A percentile compares a stretch with the other conserved stretches of the same genome.
Conservation (phyloP, 2,329 filamentous ascomycete genomes). For the Scorias spongiosa region DNA sequence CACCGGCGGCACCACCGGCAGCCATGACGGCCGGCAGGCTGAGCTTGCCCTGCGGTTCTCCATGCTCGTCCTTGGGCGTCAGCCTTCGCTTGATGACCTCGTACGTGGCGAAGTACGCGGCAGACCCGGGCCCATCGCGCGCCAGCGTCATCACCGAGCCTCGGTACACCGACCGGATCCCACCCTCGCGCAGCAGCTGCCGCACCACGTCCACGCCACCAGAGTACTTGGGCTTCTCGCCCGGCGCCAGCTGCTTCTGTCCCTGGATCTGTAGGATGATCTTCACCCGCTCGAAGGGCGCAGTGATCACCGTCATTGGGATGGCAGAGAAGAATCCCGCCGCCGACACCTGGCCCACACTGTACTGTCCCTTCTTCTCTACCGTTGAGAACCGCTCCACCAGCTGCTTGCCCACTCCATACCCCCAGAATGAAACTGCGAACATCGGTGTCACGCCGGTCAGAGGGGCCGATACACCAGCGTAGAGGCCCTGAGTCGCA, state of each 20-base stretch:
- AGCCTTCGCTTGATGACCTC: slow-evolving; percentile 83
- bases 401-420: slow-evolving; percentile 85
- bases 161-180: slow-evolving; percentile 80
- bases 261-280: slow-evolving; percentile 96
- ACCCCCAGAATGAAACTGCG: slow-evolving; percentile 51
- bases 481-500: slow-evolving; percentile 61
- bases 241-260: slow-evolving; percentile 68
- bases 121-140: slow-evolving; percentile 80
- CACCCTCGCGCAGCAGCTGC: slow-evolving; percentile 84
- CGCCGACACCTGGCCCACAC: slow-evolving; percentile 73
- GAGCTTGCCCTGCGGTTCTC: slow-evolving; percentile 51
- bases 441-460: slow-evolving; percentile 98
- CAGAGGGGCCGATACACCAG: slow-evolving; percentile 88
- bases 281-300: slow-evolving; percentile 96
- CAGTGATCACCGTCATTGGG: slow-evolving; percentile 96
- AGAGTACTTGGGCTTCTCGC: slow-evolving; percentile 82
- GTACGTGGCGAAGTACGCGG: slow-evolving; percentile 94
- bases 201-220: slow-evolving; percentile 81
- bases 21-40: slow-evolving; percentile 69
- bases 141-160: slow-evolving; percentile 83
- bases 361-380: slow-evolving; percentile 50
- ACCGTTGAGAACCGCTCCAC: slow-evolving; percentile 54
- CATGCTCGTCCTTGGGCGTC: slow-evolving; percentile 67
- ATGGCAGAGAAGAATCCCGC: slow-evolving; percentile 97
- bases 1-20: slow-evolving; percentile 77